Evolutionary conservation across 78 protist species (phyloP), one percentile per base, ranked within the genome.

Genomic region (Mastigamoeba balamuthi): DNA sequence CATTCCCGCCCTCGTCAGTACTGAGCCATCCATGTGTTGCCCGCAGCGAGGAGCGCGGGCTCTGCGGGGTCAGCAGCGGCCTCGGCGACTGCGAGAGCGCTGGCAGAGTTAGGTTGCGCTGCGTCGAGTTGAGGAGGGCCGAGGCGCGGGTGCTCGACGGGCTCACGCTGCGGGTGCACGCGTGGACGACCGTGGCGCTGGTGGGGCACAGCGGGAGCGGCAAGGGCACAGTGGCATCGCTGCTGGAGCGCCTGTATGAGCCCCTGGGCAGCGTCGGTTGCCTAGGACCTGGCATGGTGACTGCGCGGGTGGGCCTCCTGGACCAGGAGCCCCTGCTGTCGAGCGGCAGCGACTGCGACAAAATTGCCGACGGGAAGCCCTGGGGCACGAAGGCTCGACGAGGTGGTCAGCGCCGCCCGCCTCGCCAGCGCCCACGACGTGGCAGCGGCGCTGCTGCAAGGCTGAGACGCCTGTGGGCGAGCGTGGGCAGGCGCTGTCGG

Each of bases 361-460:
- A 95, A 69, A 85, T 95, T 29, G 42, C 69, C 52, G 86, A 90
- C 69, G 95, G 96, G 2, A 44, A 52, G 17, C 83, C 82, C 0
- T 72, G 69, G 33, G n/a, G n/a, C n/a, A 90, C 89, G 0, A 71
- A n/a, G 88, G 8, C 66, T 48, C 7, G 91, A 72, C 64, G 90
- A 88, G 66, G 77, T 92, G 43, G 85, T 66, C 64, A 81, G 52
- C 2, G 93, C 94, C 69, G 92, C 94, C 17, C n/a, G 58, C 35
- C 36, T 37, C 8, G 96, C 98, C 7, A 92, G 91, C 75, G 94
- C 95, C 8, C 96, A 94, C 73, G 86, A 86, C 40, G 91, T 94
- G 77, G 82, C 95, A 64, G 6, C 25, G 71, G 9, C 72, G 1
- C 83, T 93, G 37, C 92, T 93, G 9, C 63, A 86, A 2, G 91